phyloP scores from a whole-genome alignment of 768 basidiomycete genomes.

The Termitomyces eurrhizus region DNA sequence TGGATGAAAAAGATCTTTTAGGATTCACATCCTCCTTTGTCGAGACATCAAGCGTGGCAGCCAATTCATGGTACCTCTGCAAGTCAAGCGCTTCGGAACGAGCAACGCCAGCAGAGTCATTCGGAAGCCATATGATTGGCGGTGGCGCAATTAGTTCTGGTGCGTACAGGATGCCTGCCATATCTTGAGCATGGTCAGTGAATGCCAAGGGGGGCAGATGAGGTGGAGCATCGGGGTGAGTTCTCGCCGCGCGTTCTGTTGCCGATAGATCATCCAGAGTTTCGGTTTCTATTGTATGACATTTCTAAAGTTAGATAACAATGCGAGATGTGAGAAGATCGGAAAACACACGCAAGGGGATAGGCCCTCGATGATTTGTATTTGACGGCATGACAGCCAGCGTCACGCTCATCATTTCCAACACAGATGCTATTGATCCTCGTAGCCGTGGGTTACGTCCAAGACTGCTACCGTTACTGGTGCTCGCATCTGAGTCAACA shows the following conservation, averaged over 20 bases:
- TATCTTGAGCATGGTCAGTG: conserved; percentile 72
- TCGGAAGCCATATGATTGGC: conserved; percentile 84
- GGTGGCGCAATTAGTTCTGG: conserved; percentile 75
- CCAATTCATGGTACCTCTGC: conserved; percentile 67
- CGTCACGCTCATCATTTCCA: conserved; percentile 83
- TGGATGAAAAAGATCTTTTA: conserved; percentile 30
- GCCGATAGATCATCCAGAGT: conserved; percentile 77
- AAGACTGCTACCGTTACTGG: conserved; percentile 43
- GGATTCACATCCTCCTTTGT: conserved; percentile 47
- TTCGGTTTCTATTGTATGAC: conserved; percentile 52
- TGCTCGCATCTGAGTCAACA: conserved; percentile 44
- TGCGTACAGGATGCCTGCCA: conserved; percentile 76
- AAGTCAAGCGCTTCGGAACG: conserved; percentile 74
- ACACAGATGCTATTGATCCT: conserved; percentile 75
- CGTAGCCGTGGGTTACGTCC: conserved; percentile 43
- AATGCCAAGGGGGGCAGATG: conserved; percentile 67
- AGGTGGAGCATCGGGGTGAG: conserved; percentile 74
- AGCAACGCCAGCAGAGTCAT: conserved; percentile 71
- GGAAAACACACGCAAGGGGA: conserved; percentile 60
- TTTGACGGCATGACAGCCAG: conserved; percentile 69
- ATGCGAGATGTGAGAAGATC: conserved; percentile 4
- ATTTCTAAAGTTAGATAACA: conserved; percentile 5
- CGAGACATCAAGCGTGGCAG: conserved; percentile 66
- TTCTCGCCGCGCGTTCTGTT: conserved; percentile 73
- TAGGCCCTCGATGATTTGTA: conserved; percentile 49